These are phyloP conservation scores for Acanthamoeba castellanii DNA, from an alignment of 208 protist species.

Conservation along the genomic window DNA sequence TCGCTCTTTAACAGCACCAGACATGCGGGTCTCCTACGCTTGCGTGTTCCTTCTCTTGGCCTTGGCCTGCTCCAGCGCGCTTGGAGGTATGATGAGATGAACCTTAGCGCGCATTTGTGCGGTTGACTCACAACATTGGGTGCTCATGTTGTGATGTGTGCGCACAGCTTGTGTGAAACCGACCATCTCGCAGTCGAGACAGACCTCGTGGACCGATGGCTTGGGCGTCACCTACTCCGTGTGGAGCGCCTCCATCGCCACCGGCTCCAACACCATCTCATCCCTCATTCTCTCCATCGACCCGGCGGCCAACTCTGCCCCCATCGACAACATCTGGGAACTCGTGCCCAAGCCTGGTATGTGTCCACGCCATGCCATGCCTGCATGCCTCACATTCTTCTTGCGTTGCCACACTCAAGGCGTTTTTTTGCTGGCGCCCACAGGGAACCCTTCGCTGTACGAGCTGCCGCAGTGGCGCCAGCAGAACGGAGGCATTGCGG, in stretches of 20 bases:
- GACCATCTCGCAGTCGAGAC: neutral
- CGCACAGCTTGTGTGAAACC: neutral
- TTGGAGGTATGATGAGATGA: too few relatives aligned
- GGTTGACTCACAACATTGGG: too few relatives aligned
- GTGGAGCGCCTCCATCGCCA: neutral
- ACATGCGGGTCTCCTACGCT: too few relatives aligned
- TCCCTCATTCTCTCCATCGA: neutral
- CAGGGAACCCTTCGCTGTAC: neutral
- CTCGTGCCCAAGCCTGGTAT: neutral
- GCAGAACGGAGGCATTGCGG: neutral
- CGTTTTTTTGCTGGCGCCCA: too few relatives aligned
- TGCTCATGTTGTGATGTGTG: too few relatives aligned
- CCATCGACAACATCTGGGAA: neutral
- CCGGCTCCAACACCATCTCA: neutral
- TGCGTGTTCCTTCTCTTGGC: too few relatives aligned
- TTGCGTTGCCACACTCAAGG: neutral
- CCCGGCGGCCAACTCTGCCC: neutral
- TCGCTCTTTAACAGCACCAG: too few relatives aligned
- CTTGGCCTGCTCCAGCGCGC: too few relatives aligned
- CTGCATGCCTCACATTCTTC: neutral
- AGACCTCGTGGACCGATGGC: constrained; percentile 6
- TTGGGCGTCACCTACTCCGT: neutral
- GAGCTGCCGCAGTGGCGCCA: neutral
- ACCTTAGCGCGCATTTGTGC: too few relatives aligned
- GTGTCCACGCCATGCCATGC: too few relatives aligned